Conservation (phyloP, 352 stramenopile species). For the Blastocystis sp. region DNA sequence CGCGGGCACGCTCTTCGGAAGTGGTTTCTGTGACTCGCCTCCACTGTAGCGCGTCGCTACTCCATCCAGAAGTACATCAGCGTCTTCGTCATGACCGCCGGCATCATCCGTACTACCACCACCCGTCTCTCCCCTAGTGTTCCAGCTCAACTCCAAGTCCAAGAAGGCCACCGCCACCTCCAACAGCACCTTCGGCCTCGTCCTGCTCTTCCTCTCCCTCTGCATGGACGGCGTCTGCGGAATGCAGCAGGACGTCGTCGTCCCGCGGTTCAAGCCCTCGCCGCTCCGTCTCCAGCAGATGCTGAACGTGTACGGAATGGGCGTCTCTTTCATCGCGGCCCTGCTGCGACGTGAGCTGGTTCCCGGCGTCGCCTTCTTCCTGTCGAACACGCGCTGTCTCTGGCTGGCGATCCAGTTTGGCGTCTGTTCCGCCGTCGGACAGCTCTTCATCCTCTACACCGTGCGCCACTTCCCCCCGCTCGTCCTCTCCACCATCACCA, state of each 20-base stretch:
- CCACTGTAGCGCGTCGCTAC: slow-evolving; percentile 74
- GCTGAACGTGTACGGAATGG: slow-evolving; percentile 67
- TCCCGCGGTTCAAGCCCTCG: slow-evolving; percentile 73
- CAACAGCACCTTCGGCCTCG: slow-evolving; percentile 74
- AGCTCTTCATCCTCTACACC: slow-evolving; percentile 99
- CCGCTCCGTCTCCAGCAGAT: slow-evolving; percentile 68
- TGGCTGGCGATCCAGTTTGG: slow-evolving; percentile 69
- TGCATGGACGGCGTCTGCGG: slow-evolving; percentile 77
- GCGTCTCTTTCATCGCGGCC: slow-evolving; percentile 59
- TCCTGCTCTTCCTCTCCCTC: slow-evolving; percentile 79
- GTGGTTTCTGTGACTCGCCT: slow-evolving; percentile 66
- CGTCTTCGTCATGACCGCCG: slow-evolving; percentile 41
- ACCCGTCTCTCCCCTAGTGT: slow-evolving; percentile 61
- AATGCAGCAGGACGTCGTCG: slow-evolving; percentile 61
- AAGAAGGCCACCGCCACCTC: slow-evolving; percentile 63
- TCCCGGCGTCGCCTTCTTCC: slow-evolving; percentile 63
- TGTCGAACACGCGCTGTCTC: not conserved
- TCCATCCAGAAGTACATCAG: slow-evolving; percentile 68
- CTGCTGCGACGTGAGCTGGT: not conserved
- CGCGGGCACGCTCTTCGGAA: slow-evolving; percentile 59
- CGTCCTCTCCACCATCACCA: slow-evolving; percentile 88
- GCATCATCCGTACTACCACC: slow-evolving; percentile 58
- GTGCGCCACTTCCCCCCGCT: slow-evolving; percentile 92
- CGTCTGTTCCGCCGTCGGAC: slow-evolving; percentile 82
- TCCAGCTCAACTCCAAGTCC: slow-evolving; percentile 66